Conservation (phyloP, 2,329 filamentous ascomycete species). For the Xylariaceae sp. region DNA sequence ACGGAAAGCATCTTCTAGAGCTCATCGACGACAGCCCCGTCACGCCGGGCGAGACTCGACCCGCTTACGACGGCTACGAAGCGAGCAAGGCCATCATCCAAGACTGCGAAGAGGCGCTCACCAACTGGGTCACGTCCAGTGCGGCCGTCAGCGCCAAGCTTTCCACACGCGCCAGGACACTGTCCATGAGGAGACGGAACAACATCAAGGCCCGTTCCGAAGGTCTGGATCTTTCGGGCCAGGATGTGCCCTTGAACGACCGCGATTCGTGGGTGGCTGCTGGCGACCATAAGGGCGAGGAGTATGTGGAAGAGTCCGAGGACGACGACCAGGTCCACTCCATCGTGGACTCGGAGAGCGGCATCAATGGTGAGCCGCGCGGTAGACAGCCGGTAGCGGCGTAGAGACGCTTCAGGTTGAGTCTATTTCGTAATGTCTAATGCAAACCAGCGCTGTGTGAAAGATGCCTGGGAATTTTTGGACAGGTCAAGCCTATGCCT, state of each 20-base stretch:
- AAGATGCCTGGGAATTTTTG: background rate
- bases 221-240: constrained; percentile 74
- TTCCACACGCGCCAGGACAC: constrained; percentile 77
- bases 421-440: constrained; percentile 27
- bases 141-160: constrained; percentile 84
- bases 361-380: constrained; percentile 49
- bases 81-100: constrained; percentile 98
- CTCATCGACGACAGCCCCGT: constrained; percentile 95
- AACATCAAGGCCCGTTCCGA: constrained; percentile 62
- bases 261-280: constrained; percentile 82
- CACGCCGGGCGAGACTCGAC: constrained; percentile 91
- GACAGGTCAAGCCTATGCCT: background rate
- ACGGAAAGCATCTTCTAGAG: constrained; percentile 96
- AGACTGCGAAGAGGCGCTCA: constrained; percentile 94
- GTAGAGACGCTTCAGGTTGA: background rate
- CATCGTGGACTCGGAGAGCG: constrained; percentile 46
- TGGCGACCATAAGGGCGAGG: constrained; percentile 53
- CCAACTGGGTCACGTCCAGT: constrained; percentile 92
- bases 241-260: constrained; percentile 74
- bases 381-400: constrained; percentile 20
- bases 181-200: constrained; percentile 77
- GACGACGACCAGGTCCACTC: constrained; percentile 56
- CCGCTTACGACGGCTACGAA: constrained; percentile 96
- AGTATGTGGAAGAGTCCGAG: constrained; percentile 58
- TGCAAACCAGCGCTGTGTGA: constrained; percentile 13